phyloP scores from a whole-genome alignment of 192 early-diverging fungal species.

The Chytriomyces confervae region DNA sequence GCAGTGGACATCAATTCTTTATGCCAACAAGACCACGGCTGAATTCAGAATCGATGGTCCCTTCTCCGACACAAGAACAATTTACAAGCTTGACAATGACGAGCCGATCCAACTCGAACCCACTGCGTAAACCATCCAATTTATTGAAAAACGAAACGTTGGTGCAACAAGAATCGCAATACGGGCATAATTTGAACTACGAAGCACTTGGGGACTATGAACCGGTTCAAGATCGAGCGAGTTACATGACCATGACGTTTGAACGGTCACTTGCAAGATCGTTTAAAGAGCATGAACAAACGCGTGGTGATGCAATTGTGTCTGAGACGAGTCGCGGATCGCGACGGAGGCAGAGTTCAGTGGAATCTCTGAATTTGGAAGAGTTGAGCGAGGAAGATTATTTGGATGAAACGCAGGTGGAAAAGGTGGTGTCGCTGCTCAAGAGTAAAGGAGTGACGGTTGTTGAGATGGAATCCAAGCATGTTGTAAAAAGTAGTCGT shows the following conservation, averaged over 20 bases:
- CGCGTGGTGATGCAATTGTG: not conserved
- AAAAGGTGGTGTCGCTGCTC: not conserved
- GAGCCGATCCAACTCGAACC: not conserved
- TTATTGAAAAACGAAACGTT: no score
- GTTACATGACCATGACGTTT: not conserved
- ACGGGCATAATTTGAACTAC: not conserved
- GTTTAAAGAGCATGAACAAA: not conserved
- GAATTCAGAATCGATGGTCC: not conserved
- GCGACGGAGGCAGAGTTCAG: not conserved
- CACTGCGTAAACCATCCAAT: not conserved
- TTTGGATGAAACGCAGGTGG: not conserved
- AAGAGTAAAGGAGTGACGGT: not conserved
- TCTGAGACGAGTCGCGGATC: not conserved
- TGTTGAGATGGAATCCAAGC: not conserved
- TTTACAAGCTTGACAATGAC: not conserved
- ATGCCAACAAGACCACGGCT: not conserved
- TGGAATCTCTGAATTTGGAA: no score
- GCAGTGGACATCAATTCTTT: no score
- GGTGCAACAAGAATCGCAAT: not conserved
- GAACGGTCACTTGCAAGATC: no score
- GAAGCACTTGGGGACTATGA: not conserved
- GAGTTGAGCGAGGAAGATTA: not conserved
- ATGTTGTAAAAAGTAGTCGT: no score
- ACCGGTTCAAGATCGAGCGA: not conserved
- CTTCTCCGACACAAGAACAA: not conserved